Conservation (phyloP, 345 rosid genomes). For the Balakata baccata region DNA sequence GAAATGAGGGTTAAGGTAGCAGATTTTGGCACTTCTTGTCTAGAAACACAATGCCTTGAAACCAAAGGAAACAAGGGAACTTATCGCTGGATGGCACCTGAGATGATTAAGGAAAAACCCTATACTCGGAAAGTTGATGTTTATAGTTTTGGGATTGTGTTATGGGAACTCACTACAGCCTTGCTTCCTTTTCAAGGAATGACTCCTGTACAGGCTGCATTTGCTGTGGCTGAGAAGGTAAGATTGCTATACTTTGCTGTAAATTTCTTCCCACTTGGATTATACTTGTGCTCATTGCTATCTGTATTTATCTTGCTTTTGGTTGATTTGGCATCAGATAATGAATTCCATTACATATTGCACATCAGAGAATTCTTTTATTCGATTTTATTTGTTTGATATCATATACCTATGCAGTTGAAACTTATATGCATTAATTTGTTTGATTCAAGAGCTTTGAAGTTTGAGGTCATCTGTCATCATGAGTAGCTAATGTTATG, state of each 20-base stretch:
- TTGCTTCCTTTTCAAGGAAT: constrained; percentile 99
- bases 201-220: constrained; percentile 99
- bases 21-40: constrained; percentile 93
- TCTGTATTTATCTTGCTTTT: background rate
- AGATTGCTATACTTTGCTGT: background rate
- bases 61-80: constrained; percentile 96
- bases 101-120: constrained; percentile 94
- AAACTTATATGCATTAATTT: too few species aligned
- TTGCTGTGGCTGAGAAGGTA: constrained; percentile 98
- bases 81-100: constrained; percentile 99
- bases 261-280: background rate
- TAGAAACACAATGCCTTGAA: constrained; percentile 86
- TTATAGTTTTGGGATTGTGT: constrained; percentile 91
- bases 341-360: too few species aligned
- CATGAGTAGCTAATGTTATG: too few species aligned
- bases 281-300: background rate
- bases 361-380: too few species aligned
- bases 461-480: too few species aligned
- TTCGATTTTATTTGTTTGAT: too few species aligned
- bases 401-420: too few species aligned
- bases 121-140: constrained; percentile 94
- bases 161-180: constrained; percentile 98
- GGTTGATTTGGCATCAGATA: too few species aligned
- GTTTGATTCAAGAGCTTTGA: too few species aligned
- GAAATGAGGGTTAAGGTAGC: constrained; percentile 98